Base-by-base conservation (phyloP, 495 filamentous ascomycete species). In the Penicillium angulare region DNA sequence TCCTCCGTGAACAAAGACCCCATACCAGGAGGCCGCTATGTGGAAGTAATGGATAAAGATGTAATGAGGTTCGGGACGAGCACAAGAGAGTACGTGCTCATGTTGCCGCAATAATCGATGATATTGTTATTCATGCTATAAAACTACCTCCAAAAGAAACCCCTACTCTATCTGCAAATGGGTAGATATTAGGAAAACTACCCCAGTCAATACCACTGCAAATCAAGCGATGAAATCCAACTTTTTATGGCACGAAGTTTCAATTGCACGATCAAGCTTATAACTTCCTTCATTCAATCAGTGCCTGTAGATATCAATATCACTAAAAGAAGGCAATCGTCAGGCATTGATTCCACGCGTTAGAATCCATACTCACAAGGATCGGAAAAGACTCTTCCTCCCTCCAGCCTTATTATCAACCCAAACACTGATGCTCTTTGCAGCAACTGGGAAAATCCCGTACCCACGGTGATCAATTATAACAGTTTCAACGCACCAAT, bases 1-100 rank as follows among this genome's bases (percentile, higher is more conserved):
- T 96, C 92, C 7, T 78, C 65, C 39, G 76, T 98, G 38, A 95
- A 95, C 61, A 85, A 82, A 46, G 85, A 92, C 36, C 70, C 67
- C 59, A 70, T 93, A 4, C 87, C 88, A 2, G 78, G 73, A 8
- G 86, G 86, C 63, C 78, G 91, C 44, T 98, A 89, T 67, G 68
- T 97, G 33, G 95, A 97, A 67, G 66, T 97, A 45, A 80, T 81
- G 64, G 86, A 92, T 63, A 91, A 90, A 66, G 93, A 98, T 66
- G 80, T 97, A 62, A 65, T 98, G 36, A 80, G 79, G 66, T 96
- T 97, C 71, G 93, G 92, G 15, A 73, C 85, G 43, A 96, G 91
- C 66, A 86, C 86, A 41, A 82, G 91, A 55, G 90, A 95, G 66
- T 95, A 93, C 60, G 87, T 93, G 17, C 63, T 92, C 49, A 87